phyloP scores from a whole-genome alignment of 345 rosid species.

The Dimocarpus longan region DNA sequence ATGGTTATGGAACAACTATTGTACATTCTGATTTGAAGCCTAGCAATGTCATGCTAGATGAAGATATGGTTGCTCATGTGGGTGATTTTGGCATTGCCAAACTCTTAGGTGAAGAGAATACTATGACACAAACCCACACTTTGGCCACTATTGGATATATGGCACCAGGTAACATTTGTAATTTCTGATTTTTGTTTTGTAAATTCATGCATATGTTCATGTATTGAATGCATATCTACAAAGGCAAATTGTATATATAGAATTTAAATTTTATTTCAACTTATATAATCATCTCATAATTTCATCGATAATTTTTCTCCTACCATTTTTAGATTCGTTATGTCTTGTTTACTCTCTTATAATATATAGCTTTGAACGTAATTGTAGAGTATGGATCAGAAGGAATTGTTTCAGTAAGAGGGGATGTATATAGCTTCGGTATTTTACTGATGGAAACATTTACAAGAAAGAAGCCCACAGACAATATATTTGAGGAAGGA shows the following conservation, averaged over 20 bases:
- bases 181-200: no score
- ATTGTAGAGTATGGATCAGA: conserved; percentile 21
- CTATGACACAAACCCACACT: conserved; percentile 9
- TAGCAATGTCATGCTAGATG: conserved; percentile 17
- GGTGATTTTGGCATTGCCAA: conserved; percentile 26
- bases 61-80: conserved; percentile 22
- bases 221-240: no score
- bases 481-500: conserved; percentile 8
- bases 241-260: no score
- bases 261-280: no score
- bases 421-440: conserved; percentile 23
- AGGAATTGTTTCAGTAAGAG: conserved; percentile 11
- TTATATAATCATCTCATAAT: no score
- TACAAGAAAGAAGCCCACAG: conserved; percentile 26
- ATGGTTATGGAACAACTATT: not conserved
- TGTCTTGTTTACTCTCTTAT: not conserved
- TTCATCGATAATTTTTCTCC: no score
- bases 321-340: not conserved
- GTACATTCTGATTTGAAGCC: conserved; percentile 24
- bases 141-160: conserved; percentile 24
- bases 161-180: conserved; percentile 12
- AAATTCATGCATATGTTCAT: no score
- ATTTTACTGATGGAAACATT: conserved; percentile 23
- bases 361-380: no score
- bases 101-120: not conserved